Evolutionary conservation across 1,139 yeast genomes (phyloP).

Genomic region (Debaryomyces sp.): DNA sequence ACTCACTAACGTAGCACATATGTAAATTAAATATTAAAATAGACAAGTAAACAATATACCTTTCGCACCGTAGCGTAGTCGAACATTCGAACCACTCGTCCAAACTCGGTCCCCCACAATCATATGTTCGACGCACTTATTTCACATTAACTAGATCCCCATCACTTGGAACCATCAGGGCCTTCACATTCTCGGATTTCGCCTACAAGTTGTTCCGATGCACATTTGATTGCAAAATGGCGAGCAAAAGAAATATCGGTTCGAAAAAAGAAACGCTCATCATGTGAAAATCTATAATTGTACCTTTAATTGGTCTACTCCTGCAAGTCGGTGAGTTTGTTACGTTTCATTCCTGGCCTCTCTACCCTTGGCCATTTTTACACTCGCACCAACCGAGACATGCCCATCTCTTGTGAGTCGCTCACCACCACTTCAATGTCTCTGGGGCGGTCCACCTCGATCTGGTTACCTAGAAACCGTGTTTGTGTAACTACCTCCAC

Average conservation of each 20-base stretch:
- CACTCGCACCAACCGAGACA: background rate
- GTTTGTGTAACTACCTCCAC: slow-evolving; percentile 4
- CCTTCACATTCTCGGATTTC: background rate
- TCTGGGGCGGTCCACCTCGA: slow-evolving; percentile 3
- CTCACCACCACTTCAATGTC: background rate
- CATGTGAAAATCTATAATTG: slow-evolving; percentile 1
- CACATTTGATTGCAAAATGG: background rate
- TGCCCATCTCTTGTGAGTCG: background rate
- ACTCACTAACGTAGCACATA: background rate
- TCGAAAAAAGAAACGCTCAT: background rate
- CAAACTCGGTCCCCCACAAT: background rate
- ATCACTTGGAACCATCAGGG: background rate
- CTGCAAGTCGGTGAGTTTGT: background rate
- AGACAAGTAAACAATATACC: background rate
- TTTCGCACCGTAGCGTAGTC: background rate
- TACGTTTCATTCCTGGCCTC: background rate
- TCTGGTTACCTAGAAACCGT: background rate
- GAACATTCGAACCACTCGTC: background rate
- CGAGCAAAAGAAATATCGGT: background rate
- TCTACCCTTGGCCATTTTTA: background rate
- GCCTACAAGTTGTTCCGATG: background rate
- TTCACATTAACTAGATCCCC: background rate
- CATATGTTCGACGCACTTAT: background rate
- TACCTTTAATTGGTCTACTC: background rate
- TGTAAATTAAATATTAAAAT: background rate